phyloP scores from a whole-genome alignment of 2,329 filamentous ascomycete species.

The Venturiaceae sp. region DNA sequence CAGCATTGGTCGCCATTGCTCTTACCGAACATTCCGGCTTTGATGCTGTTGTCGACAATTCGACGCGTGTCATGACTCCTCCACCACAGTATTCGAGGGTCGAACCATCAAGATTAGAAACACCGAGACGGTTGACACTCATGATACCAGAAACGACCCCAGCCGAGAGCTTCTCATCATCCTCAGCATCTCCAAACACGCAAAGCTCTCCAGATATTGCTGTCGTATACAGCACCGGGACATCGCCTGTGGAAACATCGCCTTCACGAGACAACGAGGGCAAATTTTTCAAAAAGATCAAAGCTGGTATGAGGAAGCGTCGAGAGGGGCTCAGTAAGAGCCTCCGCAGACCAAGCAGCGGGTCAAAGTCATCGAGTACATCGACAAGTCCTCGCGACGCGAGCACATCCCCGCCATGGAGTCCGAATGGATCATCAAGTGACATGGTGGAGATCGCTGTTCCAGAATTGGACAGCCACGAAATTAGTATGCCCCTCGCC shows the following conservation, averaged over 20 bases:
- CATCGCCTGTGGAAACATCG: background rate
- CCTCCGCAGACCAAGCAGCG: background rate
- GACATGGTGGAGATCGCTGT: too few relatives aligned
- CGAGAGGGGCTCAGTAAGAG: background rate
- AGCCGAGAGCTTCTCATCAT: background rate
- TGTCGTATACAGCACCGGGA: background rate
- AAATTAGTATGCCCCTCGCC: background rate
- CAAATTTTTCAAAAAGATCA: background rate
- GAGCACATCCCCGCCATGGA: background rate
- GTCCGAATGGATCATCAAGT: background rate
- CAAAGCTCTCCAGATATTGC: background rate
- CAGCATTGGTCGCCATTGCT: background rate
- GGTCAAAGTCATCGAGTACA: background rate
- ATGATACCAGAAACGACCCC: background rate
- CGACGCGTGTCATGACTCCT: background rate
- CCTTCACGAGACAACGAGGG: background rate
- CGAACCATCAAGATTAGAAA: background rate
- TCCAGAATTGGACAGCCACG: slow-evolving; percentile 1
- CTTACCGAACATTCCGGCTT: slow-evolving; percentile 3
- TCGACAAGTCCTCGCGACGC: background rate
- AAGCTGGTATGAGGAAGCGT: background rate
- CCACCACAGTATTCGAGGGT: slow-evolving; percentile 3
- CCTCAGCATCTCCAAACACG: background rate
- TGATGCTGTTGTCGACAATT: background rate
- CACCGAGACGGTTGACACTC: background rate